Percentiles rank a stretch among this genome's conserved stretches.
Evolutionary conservation across 352 stramenopile species (phyloP).

Genomic region (Vaucheria bursata): DNA sequence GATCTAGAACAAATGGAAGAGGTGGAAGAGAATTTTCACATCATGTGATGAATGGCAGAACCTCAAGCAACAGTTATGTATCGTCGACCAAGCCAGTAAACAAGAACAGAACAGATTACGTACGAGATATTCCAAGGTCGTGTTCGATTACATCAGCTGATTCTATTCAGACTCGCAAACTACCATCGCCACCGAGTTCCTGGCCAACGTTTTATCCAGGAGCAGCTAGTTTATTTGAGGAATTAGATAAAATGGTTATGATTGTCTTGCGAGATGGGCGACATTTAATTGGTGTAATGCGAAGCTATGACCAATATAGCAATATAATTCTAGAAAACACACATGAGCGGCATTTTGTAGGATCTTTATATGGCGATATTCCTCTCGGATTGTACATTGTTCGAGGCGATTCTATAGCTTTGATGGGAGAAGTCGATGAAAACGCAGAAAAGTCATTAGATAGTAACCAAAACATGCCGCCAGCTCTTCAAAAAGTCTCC

Average conservation of each 20-base stretch:
- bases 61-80: no score
- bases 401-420: conserved; percentile 66
- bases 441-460: conserved; percentile 46
- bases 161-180: not conserved
- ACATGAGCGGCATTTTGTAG: conserved; percentile 62
- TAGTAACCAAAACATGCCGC: conserved; percentile 39
- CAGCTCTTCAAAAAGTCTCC: conserved; percentile 30
- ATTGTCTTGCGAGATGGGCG: conserved; percentile 83
- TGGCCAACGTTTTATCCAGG: conserved; percentile 56
- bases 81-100: no score
- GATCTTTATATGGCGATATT: conserved; percentile 80
- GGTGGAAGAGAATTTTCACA: no score
- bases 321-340: conserved; percentile 95
- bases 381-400: conserved; percentile 91
- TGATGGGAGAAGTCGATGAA: conserved; percentile 60
- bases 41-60: no score
- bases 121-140: no score
- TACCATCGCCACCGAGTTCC: conserved; percentile 9
- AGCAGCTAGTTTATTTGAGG: conserved; percentile 62
- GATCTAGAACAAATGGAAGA: no score
- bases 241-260: conserved; percentile 59
- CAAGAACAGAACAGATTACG: no score
- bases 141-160: not conserved
- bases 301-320: conserved; percentile 70
- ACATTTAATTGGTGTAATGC: conserved; percentile 67